phyloP scores from a whole-genome alignment of 495 filamentous ascomycete genomes.

The Hypomontagnella monticulosa region DNA sequence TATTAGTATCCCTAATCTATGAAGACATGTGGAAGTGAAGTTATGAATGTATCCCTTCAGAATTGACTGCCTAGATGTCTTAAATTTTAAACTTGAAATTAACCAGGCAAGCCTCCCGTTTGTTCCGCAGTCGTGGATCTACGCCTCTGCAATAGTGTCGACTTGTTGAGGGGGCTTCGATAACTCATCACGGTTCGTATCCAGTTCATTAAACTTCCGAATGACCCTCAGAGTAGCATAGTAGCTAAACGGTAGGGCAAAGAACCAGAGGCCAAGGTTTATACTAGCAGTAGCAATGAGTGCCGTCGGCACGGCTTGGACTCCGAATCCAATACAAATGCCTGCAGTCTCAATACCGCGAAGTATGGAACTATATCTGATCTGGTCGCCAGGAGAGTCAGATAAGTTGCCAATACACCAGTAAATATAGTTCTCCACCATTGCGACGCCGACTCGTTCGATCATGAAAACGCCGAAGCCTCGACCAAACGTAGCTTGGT shows the following conservation, averaged over 20 bases:
- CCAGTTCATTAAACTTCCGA: constrained; percentile 44
- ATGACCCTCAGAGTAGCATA: constrained; percentile 55
- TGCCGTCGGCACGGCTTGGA: constrained; percentile 55
- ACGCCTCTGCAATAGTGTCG: not conserved
- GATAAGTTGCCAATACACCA: constrained; percentile 58
- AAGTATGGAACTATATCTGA: constrained; percentile 55
- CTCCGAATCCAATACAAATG: constrained; percentile 54
- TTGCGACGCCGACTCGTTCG: constrained; percentile 49
- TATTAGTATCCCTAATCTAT: not conserved
- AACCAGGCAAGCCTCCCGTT: no score
- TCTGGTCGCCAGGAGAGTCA: constrained; percentile 54
- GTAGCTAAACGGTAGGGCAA: constrained; percentile 55
- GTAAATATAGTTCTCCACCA: constrained; percentile 59
- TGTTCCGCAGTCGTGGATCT: not conserved
- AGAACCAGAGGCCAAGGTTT: constrained; percentile 54
- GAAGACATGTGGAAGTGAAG: no score
- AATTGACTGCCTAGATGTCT: no score
- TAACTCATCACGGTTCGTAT: not conserved
- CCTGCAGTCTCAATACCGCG: constrained; percentile 55
- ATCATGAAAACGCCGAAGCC: constrained; percentile 57
- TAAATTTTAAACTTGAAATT: no score
- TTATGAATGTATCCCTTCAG: no score
- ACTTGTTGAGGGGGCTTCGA: not conserved
- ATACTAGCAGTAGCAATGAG: constrained; percentile 55
- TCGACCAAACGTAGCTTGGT: constrained; percentile 51